These are phyloP conservation scores for Mucor velutinosus DNA, from an alignment of 371 early-diverging fungal genomes.

Conservation along the genomic window DNA sequence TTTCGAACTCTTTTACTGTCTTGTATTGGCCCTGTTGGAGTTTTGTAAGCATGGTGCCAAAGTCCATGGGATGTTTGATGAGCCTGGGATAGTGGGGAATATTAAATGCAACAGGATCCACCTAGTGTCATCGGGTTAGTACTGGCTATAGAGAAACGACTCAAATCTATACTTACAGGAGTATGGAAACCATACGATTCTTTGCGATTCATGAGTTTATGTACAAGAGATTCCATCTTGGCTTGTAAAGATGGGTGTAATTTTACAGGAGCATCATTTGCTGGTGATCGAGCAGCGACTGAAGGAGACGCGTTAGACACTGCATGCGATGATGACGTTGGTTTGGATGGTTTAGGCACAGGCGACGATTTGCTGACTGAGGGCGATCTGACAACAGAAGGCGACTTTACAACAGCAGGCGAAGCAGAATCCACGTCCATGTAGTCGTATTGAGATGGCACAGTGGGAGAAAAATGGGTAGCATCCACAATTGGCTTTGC, in stretches of 20 bases:
- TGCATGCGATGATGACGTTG: neutral
- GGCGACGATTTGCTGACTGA: neutral
- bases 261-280: conserved; percentile 9
- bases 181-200: conserved; percentile 50
- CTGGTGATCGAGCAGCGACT: neutral
- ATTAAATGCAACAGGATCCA: conserved; percentile 75
- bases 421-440: conserved; percentile 3
- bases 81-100: conserved; percentile 84
- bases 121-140: conserved; percentile 23
- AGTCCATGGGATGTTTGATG: conserved; percentile 91
- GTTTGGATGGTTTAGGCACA: neutral
- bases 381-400: neutral
- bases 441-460: neutral
- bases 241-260: conserved; percentile 24
- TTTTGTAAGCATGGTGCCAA: conserved; percentile 60
- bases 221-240: conserved; percentile 34
- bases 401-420: neutral
- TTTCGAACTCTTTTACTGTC: conserved; percentile 64
- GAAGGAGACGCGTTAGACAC: neutral
- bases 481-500: neutral
- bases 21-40: conserved; percentile 58
- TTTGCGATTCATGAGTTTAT: conserved; percentile 43
- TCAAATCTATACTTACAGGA: conserved; percentile 78
- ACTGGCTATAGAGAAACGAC: too few species aligned
- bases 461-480: neutral